Evolutionary conservation across 371 early-diverging fungal genomes (phyloP).

Genomic region (Entomophthora muscae): DNA sequence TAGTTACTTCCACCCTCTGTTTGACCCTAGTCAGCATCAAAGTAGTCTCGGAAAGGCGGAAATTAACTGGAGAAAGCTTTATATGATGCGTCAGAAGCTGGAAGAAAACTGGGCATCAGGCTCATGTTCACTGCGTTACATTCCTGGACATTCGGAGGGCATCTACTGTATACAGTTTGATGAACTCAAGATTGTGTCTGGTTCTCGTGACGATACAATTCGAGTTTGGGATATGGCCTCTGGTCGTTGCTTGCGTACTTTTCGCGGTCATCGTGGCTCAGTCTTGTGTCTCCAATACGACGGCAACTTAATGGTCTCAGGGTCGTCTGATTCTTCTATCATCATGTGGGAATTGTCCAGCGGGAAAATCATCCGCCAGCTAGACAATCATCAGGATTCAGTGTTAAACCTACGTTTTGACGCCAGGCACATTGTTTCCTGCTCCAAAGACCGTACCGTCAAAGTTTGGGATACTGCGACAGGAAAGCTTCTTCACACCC

Average conservation of each 20-base stretch:
- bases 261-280: conserved; percentile 58
- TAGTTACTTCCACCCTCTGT: conserved; percentile 12
- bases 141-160: conserved; percentile 73
- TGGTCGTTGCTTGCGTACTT: conserved; percentile 30
- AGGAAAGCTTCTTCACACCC: conserved; percentile 22
- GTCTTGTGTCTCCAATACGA: conserved; percentile 72
- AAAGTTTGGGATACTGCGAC: conserved; percentile 52
- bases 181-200: conserved; percentile 42
- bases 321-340: conserved; percentile 62
- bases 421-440: conserved; percentile 45
- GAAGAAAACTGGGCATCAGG: conserved; percentile 52
- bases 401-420: conserved; percentile 51
- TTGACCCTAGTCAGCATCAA: conserved; percentile 5
- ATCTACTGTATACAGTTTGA: conserved; percentile 86
- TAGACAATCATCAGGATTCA: conserved; percentile 40
- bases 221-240: conserved; percentile 63
- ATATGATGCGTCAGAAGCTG: conserved; percentile 30
- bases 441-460: conserved; percentile 75
- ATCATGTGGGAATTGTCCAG: conserved; percentile 62
- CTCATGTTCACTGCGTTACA: conserved; percentile 25
- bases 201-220: conserved; percentile 67
- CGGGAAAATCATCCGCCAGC: conserved; percentile 30
- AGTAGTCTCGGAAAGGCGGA: conserved; percentile 8
- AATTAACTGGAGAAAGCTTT: conserved; percentile 49
- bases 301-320: conserved; percentile 51